Base-by-base conservation (phyloP, 2,329 filamentous ascomycete genomes). In the Teratosphaeria zuluensis region DNA sequence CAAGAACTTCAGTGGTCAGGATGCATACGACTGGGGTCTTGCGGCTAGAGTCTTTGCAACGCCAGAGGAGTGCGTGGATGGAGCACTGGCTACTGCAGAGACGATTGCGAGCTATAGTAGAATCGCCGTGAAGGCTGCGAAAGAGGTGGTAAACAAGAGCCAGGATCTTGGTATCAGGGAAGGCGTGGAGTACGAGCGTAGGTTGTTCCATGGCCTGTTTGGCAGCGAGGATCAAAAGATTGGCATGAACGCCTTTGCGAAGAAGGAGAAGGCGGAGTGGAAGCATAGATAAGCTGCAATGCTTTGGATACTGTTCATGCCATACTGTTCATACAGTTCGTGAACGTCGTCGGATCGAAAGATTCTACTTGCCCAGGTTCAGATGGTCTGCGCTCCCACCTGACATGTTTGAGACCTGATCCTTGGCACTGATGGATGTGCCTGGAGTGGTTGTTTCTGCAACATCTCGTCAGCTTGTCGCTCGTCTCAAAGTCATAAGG, bases 121-220 rank as follows among this genome's bases (percentile, higher is more conserved):
- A 70, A 87, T 99, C n/a, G 89, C 92, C 1, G 84, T 95, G 59
- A 85, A 90, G 77, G 94, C 89, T 11, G 87, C 84, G 59, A 99
- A 99, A 81, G 94, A 99, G 80, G 92, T 94, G n/a, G 92, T 99
- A 58, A 96, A 97, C 74, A 97, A 96, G 85, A 96, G 91, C 74
- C 92, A 97, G 80, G 94, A 99, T 68, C 76, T 96, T 66, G 81
- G 87, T 3, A 77, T 99, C 60, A 80, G 88, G 66, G 94, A 97
- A 70, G 94, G 94, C 14, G 88, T 99, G 1, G 94, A 99, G 77
- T 97, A 85, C 76, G 94, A 99, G 82, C 82, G 94, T 71, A 84
- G 92, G 56, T 81, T 97, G 35, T 99, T 99, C 80, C 94, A 99
- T 76, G 83, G 86, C 30, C 71, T 96, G 69, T 99, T 99, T 77